These are phyloP conservation scores for Epichloe typhina DNA, from an alignment of 2,329 filamentous ascomycete genomes.

Conservation along the genomic window DNA sequence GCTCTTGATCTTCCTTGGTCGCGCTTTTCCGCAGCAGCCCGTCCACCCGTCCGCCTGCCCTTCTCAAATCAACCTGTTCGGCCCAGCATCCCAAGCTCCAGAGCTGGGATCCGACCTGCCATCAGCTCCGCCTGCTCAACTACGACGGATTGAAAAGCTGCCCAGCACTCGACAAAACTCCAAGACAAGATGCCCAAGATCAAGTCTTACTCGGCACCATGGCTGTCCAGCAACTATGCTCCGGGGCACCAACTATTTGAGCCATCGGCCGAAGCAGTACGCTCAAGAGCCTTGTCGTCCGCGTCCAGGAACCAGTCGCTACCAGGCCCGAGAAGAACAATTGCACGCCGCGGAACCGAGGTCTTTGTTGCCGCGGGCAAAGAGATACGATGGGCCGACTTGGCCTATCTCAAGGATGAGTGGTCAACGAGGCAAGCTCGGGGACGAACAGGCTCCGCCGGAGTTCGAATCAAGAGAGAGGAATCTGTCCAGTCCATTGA, in stretches of 20 bases:
- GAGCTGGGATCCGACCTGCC: too few species aligned
- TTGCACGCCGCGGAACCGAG: slow-evolving; percentile 74
- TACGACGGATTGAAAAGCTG: too few species aligned
- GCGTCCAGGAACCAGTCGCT: slow-evolving; percentile 29
- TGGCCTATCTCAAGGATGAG: slow-evolving; percentile 62
- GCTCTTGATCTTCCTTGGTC: neutral
- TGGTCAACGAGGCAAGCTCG: slow-evolving; percentile 20
- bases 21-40: neutral
- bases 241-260: slow-evolving; percentile 70
- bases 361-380: slow-evolving; percentile 80
- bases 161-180: neutral
- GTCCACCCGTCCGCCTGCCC: too few species aligned
- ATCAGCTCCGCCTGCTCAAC: too few species aligned
- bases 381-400: slow-evolving; percentile 83
- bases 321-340: slow-evolving; percentile 46
- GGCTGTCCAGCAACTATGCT: slow-evolving; percentile 60
- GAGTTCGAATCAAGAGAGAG: slow-evolving; percentile 34
- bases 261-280: slow-evolving; percentile 25
- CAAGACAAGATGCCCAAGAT: slow-evolving; percentile 64
- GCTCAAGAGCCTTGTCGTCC: slow-evolving; percentile 25
- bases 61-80: too few species aligned
- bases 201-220: slow-evolving; percentile 72
- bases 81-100: too few species aligned
- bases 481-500: slow-evolving; percentile 26
- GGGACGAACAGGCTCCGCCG: slow-evolving; percentile 18